phyloP scores from a whole-genome alignment of 2,329 filamentous ascomycete genomes.

The Remersonia thermophila region DNA sequence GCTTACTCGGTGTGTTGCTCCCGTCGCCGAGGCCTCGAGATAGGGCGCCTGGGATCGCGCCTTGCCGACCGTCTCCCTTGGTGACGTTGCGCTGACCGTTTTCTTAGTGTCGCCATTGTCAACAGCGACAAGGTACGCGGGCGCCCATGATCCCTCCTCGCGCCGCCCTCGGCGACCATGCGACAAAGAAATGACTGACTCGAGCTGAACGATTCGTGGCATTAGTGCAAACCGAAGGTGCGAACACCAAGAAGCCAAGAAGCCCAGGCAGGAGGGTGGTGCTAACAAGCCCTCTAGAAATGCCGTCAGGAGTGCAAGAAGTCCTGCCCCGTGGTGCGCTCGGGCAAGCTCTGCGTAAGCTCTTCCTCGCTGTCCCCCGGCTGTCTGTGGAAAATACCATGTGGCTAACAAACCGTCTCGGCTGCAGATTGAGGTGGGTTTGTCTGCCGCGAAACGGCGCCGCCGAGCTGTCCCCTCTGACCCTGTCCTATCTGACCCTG shows the following conservation, averaged over 20 bases:
- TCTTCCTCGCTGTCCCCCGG: constrained; percentile 17
- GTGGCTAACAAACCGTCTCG: constrained; percentile 5
- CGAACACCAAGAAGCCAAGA: constrained; percentile 5
- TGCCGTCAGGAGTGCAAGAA: constrained; percentile 99
- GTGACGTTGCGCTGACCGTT: constrained; percentile 18
- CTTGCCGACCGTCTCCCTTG: no score
- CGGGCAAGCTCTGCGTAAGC: constrained; percentile 54
- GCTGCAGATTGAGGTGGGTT: constrained; percentile 15
- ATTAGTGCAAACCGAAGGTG: constrained; percentile 80
- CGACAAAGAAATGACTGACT: constrained; percentile 8
- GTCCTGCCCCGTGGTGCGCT: constrained; percentile 91
- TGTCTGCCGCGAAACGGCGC: no score
- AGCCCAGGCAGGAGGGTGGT: background rate
- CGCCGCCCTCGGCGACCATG: constrained; percentile 21
- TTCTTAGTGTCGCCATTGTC: constrained; percentile 85
- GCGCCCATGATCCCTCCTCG: constrained; percentile 23
- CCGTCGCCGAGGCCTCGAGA: background rate
- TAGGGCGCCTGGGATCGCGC: background rate
- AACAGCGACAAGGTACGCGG: constrained; percentile 83
- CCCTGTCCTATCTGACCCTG: constrained; percentile 30
- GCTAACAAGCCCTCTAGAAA: constrained; percentile 48
- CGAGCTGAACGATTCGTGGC: constrained; percentile 26
- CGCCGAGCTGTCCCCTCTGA: background rate
- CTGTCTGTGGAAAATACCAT: constrained; percentile 63
- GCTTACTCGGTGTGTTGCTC: constrained; percentile 66